Conservation (phyloP, 768 basidiomycete species). For the Podaxis rugospora region DNA sequence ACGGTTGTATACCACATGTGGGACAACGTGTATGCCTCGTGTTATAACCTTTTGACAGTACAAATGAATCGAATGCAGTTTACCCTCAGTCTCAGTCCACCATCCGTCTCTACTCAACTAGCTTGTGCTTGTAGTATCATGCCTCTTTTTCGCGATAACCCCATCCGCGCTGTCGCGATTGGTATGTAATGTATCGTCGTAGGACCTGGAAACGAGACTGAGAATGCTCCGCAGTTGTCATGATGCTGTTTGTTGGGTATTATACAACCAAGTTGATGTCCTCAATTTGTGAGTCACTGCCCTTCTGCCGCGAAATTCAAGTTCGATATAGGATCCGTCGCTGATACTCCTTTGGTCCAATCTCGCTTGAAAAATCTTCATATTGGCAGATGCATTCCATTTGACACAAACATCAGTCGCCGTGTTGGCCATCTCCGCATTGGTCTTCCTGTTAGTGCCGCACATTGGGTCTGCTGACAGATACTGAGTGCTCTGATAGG, state of each 20-base stretch:
- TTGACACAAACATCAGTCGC: conserved; percentile 74
- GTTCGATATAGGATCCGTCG: background rate
- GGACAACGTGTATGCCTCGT: conserved; percentile 11
- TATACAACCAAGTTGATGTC: conserved; percentile 46
- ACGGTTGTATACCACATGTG: conserved; percentile 2
- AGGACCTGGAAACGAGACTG: background rate
- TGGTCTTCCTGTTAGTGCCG: conserved; percentile 59
- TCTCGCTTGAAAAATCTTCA: background rate
- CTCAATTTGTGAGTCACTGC: conserved; percentile 34
- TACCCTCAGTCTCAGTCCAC: background rate
- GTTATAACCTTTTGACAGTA: background rate
- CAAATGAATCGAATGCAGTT: background rate
- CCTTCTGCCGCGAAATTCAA: background rate
- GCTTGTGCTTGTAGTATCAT: conserved; percentile 19
- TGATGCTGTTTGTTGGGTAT: conserved; percentile 47
- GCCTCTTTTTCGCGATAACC: conserved; percentile 48
- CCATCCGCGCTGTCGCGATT: conserved; percentile 38
- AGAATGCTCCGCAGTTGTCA: conserved; percentile 30
- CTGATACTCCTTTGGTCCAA: background rate
- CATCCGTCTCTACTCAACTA: conserved; percentile 5
- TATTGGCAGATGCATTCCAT: conserved; percentile 50
- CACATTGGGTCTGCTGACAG: background rate
- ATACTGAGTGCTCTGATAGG: conserved; percentile 29
- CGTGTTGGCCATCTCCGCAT: conserved; percentile 56
- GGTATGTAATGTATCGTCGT: conserved; percentile 21